Conservation (phyloP, 2,329 filamentous ascomycete species). For the Zarea fungicola region DNA sequence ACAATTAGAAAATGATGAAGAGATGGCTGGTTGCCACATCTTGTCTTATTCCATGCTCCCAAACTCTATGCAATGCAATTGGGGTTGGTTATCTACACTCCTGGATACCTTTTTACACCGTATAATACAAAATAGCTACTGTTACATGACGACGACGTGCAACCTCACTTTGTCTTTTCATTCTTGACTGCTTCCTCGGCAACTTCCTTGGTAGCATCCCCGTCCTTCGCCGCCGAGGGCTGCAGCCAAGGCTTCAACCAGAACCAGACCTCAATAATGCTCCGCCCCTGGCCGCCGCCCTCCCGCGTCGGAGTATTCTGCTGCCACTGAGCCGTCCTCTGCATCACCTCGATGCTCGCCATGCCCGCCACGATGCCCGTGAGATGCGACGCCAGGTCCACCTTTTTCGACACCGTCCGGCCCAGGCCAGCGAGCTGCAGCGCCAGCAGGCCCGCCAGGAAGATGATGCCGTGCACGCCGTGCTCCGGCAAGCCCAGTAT, state of each 20-base stretch:
- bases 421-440: constrained; percentile 45
- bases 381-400: constrained; percentile 51
- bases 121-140: constrained; percentile 1
- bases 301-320: constrained; percentile 6
- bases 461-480: constrained; percentile 49
- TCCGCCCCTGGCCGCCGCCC: constrained; percentile 14
- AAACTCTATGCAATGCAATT: background rate
- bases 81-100: background rate
- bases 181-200: background rate
- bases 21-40: no score
- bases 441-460: constrained; percentile 46
- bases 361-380: constrained; percentile 46
- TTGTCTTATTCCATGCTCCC: no score
- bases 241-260: constrained; percentile 8
- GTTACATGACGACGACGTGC: no score
- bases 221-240: background rate
- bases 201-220: background rate
- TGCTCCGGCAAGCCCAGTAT: constrained; percentile 54
- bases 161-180: background rate
- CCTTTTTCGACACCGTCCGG: constrained; percentile 33
- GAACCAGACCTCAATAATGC: constrained; percentile 11
- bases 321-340: constrained; percentile 15
- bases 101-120: background rate
- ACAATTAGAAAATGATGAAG: no score
- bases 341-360: constrained; percentile 32